Base-by-base conservation (phyloP, 306 rosid genomes). In the Gynostemma pentaphyllum region DNA sequence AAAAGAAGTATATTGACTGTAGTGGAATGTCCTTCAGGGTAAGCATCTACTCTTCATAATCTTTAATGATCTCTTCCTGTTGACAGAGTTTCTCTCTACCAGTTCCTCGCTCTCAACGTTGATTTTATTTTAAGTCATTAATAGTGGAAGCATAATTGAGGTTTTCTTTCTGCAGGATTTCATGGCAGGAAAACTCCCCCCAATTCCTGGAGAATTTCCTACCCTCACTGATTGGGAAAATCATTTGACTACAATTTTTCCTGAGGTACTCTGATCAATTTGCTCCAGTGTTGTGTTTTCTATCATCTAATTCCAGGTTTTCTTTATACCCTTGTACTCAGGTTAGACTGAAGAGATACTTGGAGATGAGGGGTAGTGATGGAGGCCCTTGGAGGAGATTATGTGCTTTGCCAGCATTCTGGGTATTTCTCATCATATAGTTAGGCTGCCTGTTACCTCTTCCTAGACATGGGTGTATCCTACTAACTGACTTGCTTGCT, bases 351-450 rank as follows among this genome's bases (percentile, higher is more conserved):
- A 94, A 94, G 88, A 82, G 99, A 72, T 94, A 94, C 77, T 74
- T 94, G 83, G 99, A 94, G 82, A 94, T 94, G 99, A 84, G 99
- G 81, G 97, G 97, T 21, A 90, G 97, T 75, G 99, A 94, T 75
- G 99, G 95, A 73, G 99, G 99, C 11, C 99, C 99, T 62, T 94
- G 97, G 99, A 86, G 99, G 88, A 88, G 95, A 78, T 78, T 94
- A 69, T 88, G 95, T 73, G 97, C 97, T 72, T 80, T 94, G 80
- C 99, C 99, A 45, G 97, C 99, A 46, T 81, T 94, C 79, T 94
- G 97, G 99, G 99, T 88, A 78, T 69, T 76, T 72, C 46, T 32
- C 68, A 63, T 64, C 44, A 34, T 37, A 68, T 68, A 29, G 39
- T 66, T 68, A 55, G 64, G 45, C 63, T 59, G 4, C 23, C 3